phyloP scores from a whole-genome alignment of 192 early-diverging fungal species.

The Coemansia sp. region DNA sequence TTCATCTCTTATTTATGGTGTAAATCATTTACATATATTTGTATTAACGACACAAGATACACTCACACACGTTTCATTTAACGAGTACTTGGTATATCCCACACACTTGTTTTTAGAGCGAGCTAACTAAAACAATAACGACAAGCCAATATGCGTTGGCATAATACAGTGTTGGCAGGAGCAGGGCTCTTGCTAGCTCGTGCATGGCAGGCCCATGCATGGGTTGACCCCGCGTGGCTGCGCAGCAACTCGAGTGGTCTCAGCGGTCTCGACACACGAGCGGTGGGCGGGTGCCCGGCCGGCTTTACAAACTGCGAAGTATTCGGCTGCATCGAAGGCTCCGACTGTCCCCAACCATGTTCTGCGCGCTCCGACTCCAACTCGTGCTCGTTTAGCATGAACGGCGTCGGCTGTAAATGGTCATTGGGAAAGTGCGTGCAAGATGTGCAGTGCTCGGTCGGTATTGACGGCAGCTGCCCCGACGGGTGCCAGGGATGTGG shows the following conservation, averaged over 20 bases:
- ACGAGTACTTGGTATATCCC: background rate
- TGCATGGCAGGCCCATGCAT: constrained; percentile 1
- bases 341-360: constrained; percentile 22
- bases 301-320: constrained; percentile 28
- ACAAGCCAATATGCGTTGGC: constrained; percentile 9
- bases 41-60: background rate
- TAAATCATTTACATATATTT: background rate
- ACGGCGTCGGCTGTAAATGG: constrained; percentile 43
- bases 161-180: background rate
- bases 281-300: constrained; percentile 11
- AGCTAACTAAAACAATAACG: no score
- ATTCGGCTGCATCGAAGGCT: constrained; percentile 40
- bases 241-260: background rate
- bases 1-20: background rate
- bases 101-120: background rate
- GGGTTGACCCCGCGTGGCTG: background rate
- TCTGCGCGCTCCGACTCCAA: constrained; percentile 4
- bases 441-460: constrained; percentile 26
- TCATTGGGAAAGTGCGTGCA: constrained; percentile 25
- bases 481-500: constrained; percentile 32
- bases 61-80: background rate
- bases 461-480: constrained; percentile 19
- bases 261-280: background rate
- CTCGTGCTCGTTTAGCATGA: constrained; percentile 29
- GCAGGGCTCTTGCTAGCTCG: constrained; percentile 10